phyloP scores from a whole-genome alignment of 805 yeast genomes.

The Teunomyces atbi region DNA sequence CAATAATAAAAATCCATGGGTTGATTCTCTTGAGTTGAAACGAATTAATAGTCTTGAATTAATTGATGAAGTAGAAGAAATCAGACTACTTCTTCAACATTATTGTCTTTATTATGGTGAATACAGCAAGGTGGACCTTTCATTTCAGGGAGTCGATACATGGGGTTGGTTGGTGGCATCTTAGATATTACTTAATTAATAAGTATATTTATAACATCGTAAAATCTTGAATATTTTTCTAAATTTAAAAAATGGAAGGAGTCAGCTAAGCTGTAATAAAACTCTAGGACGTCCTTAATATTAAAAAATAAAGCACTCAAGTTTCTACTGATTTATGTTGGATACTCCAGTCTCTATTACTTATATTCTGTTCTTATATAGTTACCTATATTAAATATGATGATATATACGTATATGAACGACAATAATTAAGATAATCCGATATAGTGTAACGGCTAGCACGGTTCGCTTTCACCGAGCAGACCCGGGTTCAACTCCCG shows the following conservation, averaged over 20 bases:
- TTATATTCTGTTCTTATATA: no score
- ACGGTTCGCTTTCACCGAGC: constrained; percentile 85
- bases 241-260: no score
- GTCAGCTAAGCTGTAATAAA: no score
- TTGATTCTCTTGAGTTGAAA: constrained; percentile 33
- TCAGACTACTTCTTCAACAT: constrained; percentile 58
- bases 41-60: constrained; percentile 58
- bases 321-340: no score
- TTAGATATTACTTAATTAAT: neutral
- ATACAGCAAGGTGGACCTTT: constrained; percentile 32
- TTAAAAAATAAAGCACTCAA: no score
- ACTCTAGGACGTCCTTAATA: no score
- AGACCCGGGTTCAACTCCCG: constrained; percentile 87
- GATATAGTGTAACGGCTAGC: constrained; percentile 83
- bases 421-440: no score
- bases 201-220: no score
- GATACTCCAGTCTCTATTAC: no score
- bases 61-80: constrained; percentile 75
- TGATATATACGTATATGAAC: no score
- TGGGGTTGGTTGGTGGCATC: neutral
- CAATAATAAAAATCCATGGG: constrained; percentile 37
- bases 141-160: neutral
- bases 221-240: no score
- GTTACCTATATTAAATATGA: no score
- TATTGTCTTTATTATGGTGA: constrained; percentile 48